Evolutionary conservation across 2,329 filamentous ascomycete genomes (phyloP), one percentile per base, ranked within the genome.

Genomic region (Calonectria leucothoes): DNA sequence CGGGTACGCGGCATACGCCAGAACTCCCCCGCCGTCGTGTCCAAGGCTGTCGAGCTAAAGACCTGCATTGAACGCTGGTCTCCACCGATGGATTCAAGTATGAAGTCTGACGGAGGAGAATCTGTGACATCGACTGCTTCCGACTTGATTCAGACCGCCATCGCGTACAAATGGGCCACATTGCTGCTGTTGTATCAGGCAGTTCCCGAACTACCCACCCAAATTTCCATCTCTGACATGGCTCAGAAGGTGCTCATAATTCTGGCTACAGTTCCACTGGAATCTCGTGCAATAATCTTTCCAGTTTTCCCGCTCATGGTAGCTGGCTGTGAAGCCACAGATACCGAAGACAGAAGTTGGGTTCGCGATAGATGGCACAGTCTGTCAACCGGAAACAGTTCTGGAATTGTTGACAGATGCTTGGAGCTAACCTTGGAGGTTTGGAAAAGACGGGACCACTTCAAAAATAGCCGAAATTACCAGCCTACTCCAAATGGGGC

Each of bases 111-210:
- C 17, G 52, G 23, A 0, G 52, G 23, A 0, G 71, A 75, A 6
- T 64, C 67, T 4, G 11, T 75, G 12, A 49, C 65, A 11, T 71
- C 69, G 8, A 27, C 51, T 29, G 51, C 55, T 15, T 67, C 61
- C 3, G 74, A 75, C 25, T 33, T 75, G 23, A 25, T 71, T 0
- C 74, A 75, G 25, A 74, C 74, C 14, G 74, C 74, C 35, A 70
- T 72, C 45, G 69, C 74, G 0, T 75, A 75, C 52, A 75, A 71
- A 57, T 75, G 74, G 74, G 69, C 74, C 11, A 74, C 71, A 3
- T 33, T 75, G 2, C 48, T 75, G 25, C 66, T 75, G 8, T 33
- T 75, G 4, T 66, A 61, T 15, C 74, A 75, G 23, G 71, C 74
- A 17, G 74, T 75, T 6, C 74, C 71, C 0, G 74, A 75, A 31